These are phyloP conservation scores for Camelina laxa DNA, from an alignment of 345 rosid species.

Conservation along the genomic window DNA sequence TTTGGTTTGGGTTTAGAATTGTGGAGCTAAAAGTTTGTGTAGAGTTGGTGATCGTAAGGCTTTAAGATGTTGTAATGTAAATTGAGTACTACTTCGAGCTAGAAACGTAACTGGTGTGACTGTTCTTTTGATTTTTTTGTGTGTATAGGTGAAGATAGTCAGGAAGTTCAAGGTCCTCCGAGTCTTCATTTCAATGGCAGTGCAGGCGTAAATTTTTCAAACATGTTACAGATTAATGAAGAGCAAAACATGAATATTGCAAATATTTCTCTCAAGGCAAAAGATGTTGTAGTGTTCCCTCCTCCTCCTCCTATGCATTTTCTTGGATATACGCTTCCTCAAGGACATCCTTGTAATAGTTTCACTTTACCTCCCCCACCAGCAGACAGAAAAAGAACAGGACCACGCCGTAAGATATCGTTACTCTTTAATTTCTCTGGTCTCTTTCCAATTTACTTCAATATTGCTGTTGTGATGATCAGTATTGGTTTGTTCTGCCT, in stretches of 20 bases:
- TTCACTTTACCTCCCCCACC: constrained; percentile 98
- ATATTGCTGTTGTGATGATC: constrained; percentile 25
- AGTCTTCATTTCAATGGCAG: constrained; percentile 52
- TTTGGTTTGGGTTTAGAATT: constrained; percentile 18
- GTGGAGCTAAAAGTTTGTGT: constrained; percentile 2
- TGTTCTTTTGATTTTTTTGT: not conserved
- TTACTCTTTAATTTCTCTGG: not conserved
- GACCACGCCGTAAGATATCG: constrained; percentile 85
- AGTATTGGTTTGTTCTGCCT: constrained; percentile 28
- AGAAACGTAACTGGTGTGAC: not conserved
- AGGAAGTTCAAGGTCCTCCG: constrained; percentile 51
- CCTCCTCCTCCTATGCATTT: constrained; percentile 80
- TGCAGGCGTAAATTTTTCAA: constrained; percentile 37
- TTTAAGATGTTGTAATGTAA: constrained; percentile 12
- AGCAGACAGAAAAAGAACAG: constrained; percentile 89
- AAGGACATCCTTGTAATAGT: constrained; percentile 88
- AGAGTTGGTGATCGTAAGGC: constrained; percentile 1
- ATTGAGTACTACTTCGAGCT: not conserved
- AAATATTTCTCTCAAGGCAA: constrained; percentile 42
- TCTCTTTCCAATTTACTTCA: not conserved
- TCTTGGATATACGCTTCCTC: constrained; percentile 90
- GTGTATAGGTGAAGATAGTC: constrained; percentile 72
- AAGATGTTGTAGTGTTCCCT: constrained; percentile 40
- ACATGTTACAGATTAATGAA: constrained; percentile 38
- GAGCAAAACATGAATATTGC: constrained; percentile 27